phyloP scores from a whole-genome alignment of 345 rosid genomes.

The Ceriops tagal region DNA sequence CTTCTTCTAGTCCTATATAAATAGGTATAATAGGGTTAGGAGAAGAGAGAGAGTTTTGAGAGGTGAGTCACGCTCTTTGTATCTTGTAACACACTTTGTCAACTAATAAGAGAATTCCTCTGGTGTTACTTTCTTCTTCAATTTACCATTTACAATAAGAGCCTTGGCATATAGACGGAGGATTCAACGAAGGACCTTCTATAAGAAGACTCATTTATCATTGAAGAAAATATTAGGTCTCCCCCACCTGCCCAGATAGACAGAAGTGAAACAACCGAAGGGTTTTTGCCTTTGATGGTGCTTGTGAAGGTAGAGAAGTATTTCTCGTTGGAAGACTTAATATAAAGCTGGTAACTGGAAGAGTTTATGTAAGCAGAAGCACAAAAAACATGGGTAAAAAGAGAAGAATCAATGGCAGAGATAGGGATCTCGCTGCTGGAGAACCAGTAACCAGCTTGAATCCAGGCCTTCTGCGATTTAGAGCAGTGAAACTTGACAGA shows the following conservation, averaged over 20 bases:
- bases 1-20: too few relatives aligned
- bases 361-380: conserved; percentile 26
- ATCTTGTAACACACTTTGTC: too few relatives aligned
- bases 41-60: too few relatives aligned
- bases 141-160: too few relatives aligned
- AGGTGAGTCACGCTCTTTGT: too few relatives aligned
- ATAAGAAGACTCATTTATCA: conserved; percentile 16
- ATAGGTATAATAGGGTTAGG: too few relatives aligned
- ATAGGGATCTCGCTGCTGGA: conserved; percentile 12
- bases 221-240: conserved; percentile 24
- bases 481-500: background rate
- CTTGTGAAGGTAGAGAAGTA: conserved; percentile 25
- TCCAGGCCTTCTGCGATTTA: conserved; percentile 25
- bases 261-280: conserved; percentile 23
- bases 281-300: conserved; percentile 28
- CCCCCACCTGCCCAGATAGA: conserved; percentile 24
- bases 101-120: too few relatives aligned
- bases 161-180: conserved; percentile 18
- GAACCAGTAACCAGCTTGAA: conserved; percentile 31
- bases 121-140: too few relatives aligned
- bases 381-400: conserved; percentile 35
- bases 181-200: conserved; percentile 26
- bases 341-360: conserved; percentile 20
- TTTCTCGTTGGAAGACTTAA: conserved; percentile 2
- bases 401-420: conserved; percentile 22